These are phyloP conservation scores for Botrytis pseudocinerea DNA, from an alignment of 2,329 filamentous ascomycete genomes.

Conservation along the genomic window DNA sequence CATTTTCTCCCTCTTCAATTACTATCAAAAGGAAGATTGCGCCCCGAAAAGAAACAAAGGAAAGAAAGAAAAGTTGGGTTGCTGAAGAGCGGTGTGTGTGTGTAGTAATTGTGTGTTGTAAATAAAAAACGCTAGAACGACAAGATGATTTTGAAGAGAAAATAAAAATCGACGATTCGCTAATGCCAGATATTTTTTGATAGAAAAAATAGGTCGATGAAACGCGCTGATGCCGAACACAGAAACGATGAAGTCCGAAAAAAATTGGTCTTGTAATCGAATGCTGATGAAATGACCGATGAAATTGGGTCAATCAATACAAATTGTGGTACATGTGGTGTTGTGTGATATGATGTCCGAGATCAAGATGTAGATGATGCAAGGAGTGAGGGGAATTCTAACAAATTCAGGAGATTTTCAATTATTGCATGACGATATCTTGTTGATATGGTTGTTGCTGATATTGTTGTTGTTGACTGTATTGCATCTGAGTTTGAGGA, in stretches of 20 bases:
- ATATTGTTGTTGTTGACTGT: constrained; percentile 47
- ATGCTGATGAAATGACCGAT: constrained; percentile 17
- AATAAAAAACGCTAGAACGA: constrained; percentile 23
- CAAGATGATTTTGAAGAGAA: constrained; percentile 21
- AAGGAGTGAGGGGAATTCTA: background rate
- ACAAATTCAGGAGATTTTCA: constrained; percentile 1
- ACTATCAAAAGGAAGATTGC: constrained; percentile 19
- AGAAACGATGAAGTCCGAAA: constrained; percentile 11
- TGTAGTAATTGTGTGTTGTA: constrained; percentile 18
- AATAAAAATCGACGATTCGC: constrained; percentile 24
- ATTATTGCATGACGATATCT: constrained; percentile 40
- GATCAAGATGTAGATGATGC: constrained; percentile 4
- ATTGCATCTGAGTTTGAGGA: constrained; percentile 49
- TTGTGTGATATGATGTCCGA: constrained; percentile 15
- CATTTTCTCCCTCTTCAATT: constrained; percentile 19
- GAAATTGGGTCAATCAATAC: constrained; percentile 24
- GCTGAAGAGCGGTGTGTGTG: constrained; percentile 23
- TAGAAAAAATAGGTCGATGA: constrained; percentile 14
- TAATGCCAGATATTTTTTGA: constrained; percentile 25
- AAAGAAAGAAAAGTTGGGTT: constrained; percentile 21
- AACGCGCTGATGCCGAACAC: constrained; percentile 22
- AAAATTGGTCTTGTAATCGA: constrained; percentile 10
- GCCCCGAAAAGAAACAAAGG: constrained; percentile 21
- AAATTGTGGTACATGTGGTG: constrained; percentile 25
- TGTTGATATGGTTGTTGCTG: constrained; percentile 47